Conservation (phyloP, 345 rosid species). For the Brassica juncea region DNA sequence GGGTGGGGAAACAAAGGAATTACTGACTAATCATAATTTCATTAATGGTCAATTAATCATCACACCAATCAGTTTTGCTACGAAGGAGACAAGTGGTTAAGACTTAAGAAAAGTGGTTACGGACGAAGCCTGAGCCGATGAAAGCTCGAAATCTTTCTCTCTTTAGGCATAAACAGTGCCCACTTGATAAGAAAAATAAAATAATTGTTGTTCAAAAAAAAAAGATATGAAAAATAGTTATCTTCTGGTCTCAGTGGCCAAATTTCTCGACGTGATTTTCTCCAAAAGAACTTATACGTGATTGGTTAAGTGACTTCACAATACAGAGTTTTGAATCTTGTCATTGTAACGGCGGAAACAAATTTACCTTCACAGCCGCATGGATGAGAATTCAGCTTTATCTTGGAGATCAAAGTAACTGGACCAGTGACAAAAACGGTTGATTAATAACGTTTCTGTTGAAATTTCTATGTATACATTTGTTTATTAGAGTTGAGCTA, state of each 20-base stretch:
- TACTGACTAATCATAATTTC: not conserved
- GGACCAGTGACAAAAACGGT: constrained; percentile 1
- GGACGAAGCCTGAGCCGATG: constrained; percentile 3
- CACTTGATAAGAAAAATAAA: constrained; percentile 1
- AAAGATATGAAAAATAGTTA: not conserved
- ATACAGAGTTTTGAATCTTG: constrained; percentile 1
- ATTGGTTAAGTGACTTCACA: not conserved
- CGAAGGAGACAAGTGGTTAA: constrained; percentile 15
- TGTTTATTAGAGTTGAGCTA: constrained; percentile 11
- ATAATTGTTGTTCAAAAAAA: too few species aligned
- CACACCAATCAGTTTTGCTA: not conserved
- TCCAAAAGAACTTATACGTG: not conserved
- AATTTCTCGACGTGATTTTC: not conserved
- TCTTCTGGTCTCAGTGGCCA: not conserved
- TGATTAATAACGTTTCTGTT: constrained; percentile 5
- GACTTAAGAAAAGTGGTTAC: constrained; percentile 20
- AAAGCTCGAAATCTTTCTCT: constrained; percentile 1
- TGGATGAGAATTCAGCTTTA: constrained; percentile 2
- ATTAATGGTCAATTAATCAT: constrained; percentile 13
- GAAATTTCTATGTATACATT: not conserved
- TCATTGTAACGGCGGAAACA: constrained; percentile 4
- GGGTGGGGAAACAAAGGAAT: not conserved
- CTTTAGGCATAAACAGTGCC: not conserved
- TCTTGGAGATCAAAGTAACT: constrained; percentile 6
- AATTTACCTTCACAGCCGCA: not conserved